Evolutionary conservation across 208 protist genomes (phyloP).

Genomic region (Jaenimonas drosophilae): DNA sequence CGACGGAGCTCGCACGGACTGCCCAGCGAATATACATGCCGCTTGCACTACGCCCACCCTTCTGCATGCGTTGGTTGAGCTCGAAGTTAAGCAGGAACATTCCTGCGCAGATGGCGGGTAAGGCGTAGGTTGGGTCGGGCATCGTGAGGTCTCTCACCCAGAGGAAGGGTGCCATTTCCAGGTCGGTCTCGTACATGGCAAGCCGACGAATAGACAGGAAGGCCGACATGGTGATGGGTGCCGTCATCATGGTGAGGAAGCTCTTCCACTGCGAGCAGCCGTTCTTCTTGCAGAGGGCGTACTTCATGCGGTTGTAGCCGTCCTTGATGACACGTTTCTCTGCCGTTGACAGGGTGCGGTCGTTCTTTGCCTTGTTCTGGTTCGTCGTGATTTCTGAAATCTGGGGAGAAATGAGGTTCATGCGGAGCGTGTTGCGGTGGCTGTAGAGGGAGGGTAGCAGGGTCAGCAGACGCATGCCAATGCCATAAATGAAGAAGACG

Average conservation of each 20-base stretch:
- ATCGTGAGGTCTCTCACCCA: conserved; percentile 81
- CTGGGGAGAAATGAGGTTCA: conserved; percentile 64
- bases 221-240: conserved; percentile 70
- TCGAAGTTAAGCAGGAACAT: conserved; percentile 89
- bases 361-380: conserved; percentile 68
- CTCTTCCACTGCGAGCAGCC: conserved; percentile 76
- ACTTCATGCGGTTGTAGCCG: conserved; percentile 80
- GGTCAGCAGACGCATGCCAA: conserved; percentile 64
- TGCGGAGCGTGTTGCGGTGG: conserved; percentile 74
- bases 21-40: conserved; percentile 76
- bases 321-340: conserved; percentile 84
- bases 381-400: conserved; percentile 71
- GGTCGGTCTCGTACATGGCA: conserved; percentile 73
- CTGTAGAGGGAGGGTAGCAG: conserved; percentile 71
- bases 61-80: conserved; percentile 81
- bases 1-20: conserved; percentile 40
- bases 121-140: conserved; percentile 74
- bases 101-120: conserved; percentile 63
- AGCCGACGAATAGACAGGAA: conserved; percentile 80
- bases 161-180: conserved; percentile 76
- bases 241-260: conserved; percentile 59
- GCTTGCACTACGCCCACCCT: conserved; percentile 57
- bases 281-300: conserved; percentile 76
- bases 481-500: conserved; percentile 77
- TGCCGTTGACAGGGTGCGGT: conserved; percentile 64